phyloP scores from a whole-genome alignment of 1,284 basidiomycete genomes.

The Ceratobasidium sp. region DNA sequence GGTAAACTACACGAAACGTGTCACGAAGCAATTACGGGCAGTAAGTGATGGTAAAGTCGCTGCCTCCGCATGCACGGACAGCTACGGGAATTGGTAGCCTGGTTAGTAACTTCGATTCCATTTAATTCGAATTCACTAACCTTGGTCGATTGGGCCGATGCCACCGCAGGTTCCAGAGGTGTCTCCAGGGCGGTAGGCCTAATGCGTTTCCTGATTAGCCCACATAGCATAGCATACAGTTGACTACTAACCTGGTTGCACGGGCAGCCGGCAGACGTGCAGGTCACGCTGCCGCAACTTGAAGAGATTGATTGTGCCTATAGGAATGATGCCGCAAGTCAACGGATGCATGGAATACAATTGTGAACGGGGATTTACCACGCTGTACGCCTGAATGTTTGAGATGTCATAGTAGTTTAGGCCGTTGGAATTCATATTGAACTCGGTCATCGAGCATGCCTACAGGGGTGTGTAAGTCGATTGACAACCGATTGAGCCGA shows the following conservation, averaged over 20 bases:
- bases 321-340: not conserved
- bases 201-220: not conserved
- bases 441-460: slow-evolving; percentile 35
- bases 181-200: slow-evolving; percentile 29
- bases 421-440: slow-evolving; percentile 41
- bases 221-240: no score
- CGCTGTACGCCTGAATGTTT: slow-evolving; percentile 45
- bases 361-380: no score
- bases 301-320: not conserved
- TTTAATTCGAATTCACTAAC: no score
- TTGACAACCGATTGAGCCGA: no score
- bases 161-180: slow-evolving; percentile 31
- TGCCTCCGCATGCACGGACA: not conserved
- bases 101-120: no score
- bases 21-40: slow-evolving; percentile 5
- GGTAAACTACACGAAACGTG: no score
- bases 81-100: no score
- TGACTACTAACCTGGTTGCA: slow-evolving; percentile 29
- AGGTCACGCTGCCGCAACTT: slow-evolving; percentile 40
- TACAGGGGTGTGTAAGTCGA: not conserved
- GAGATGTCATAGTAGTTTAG: slow-evolving; percentile 46
- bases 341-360: not conserved
- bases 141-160: slow-evolving; percentile 15
- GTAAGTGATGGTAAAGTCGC: not conserved
- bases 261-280: slow-evolving; percentile 43